Base-by-base conservation (phyloP, 371 early-diverging fungal genomes). In the Umbelopsis sp. region DNA sequence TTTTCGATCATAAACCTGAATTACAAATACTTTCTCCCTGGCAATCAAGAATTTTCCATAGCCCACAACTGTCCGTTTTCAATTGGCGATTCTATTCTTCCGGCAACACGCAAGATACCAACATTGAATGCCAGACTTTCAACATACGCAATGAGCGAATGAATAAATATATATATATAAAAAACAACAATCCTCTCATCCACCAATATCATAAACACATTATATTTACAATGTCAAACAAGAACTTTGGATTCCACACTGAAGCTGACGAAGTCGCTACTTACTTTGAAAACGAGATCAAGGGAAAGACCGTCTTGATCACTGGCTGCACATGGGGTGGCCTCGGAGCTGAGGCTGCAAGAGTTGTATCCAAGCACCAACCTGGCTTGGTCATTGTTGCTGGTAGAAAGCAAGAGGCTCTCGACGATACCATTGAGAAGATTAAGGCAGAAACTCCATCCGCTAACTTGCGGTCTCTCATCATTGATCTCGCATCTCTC, bases 341-440 rank as follows among this genome's bases (percentile, higher is more conserved):
- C 8, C 52, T 51, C 24, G 52, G 52, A 6, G 52, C 52, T 12
- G 52, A 51, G 11, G 22, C 52, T 24, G 52, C 52, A 20, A 8
- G 52, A 22, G 52, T 20, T 2, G 24, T 51, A 2, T 18, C 52
- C 22, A 51, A 51, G 52, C 52, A 51, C 10, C 9, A 51, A 9
- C 12, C 52, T 7, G 29, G 4, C 9, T 29, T 51, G 9, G 25
- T 51, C 4, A 51, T 51, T 4, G 11, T 51, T 25, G 52, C 52
- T 51, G 52, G 52, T 51, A 51, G 52, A 51, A 51, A 51, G 52
- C 52, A 51, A 51, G 52, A 51, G 29, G 20, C 52, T 29, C 52
- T 51, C 1, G 52, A 51, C 22, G 32, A 51, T 6, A 51, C 52
- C 8, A 29, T 25, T 24, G 22, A 51, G 14, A 51, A 51, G 52